Evolutionary conservation across 2,329 filamentous ascomycete species (phyloP).

Genomic region (Botrytis cinerea): DNA sequence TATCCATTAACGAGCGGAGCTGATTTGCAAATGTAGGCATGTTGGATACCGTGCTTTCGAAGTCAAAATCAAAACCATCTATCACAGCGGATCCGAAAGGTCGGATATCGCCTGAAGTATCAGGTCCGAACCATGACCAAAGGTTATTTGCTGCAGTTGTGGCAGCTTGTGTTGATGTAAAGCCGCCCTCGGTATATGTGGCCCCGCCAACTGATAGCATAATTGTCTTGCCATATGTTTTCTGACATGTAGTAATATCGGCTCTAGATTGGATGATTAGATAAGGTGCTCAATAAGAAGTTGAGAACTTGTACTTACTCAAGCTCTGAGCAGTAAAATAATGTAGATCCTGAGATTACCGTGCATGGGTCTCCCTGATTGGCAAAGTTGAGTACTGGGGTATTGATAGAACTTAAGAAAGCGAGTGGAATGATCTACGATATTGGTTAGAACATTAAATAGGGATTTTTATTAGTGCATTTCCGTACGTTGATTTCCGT

Average conservation of each 20-base stretch:
- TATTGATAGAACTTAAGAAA: constrained; percentile 60
- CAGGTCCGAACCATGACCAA: constrained; percentile 71
- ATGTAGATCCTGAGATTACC: constrained; percentile 56
- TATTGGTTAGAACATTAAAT: constrained; percentile 26
- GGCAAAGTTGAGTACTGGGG: constrained; percentile 62
- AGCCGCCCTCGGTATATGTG: constrained; percentile 69
- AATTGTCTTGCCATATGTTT: constrained; percentile 65
- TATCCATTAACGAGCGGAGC: constrained; percentile 58
- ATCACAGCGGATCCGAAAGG: constrained; percentile 67
- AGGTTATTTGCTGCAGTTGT: constrained; percentile 59
- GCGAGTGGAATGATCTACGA: constrained; percentile 62
- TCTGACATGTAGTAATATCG: constrained; percentile 62
- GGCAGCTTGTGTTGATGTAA: constrained; percentile 55
- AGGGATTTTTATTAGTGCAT: not conserved
- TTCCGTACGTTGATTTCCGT: constrained; percentile 49
- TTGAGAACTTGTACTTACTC: constrained; percentile 51
- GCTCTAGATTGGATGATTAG: constrained; percentile 32
- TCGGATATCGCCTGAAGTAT: constrained; percentile 51
- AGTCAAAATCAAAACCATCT: constrained; percentile 78
- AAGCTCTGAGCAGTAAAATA: constrained; percentile 64
- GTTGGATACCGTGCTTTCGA: constrained; percentile 61
- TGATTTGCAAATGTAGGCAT: constrained; percentile 61
- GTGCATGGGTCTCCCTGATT: constrained; percentile 64
- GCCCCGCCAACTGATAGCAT: constrained; percentile 71
- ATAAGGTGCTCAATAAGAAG: not conserved